phyloP scores from a whole-genome alignment of 140 eudicot genomes.

The Artemisia princeps region DNA sequence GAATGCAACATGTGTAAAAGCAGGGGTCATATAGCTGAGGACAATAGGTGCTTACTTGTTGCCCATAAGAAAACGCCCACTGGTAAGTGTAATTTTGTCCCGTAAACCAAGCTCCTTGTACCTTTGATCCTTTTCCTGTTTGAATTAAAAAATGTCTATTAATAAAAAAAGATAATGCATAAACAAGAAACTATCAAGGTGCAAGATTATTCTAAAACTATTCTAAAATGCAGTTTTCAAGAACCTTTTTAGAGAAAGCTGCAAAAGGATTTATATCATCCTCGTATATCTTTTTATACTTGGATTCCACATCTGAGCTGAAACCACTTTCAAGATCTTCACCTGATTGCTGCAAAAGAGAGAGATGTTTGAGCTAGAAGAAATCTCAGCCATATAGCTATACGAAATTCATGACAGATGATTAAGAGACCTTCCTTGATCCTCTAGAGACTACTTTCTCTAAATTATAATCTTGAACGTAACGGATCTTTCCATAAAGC shows the following conservation, averaged over 20 bases:
- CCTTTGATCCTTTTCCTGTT: slow-evolving; percentile 90
- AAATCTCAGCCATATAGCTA: background rate
- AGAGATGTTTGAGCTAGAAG: slow-evolving; percentile 14
- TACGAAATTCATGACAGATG: slow-evolving; percentile 3
- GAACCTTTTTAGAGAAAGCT: slow-evolving; percentile 93
- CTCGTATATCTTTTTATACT: slow-evolving; percentile 93
- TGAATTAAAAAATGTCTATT: background rate
- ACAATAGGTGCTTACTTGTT: slow-evolving; percentile 62
- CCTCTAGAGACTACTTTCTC: slow-evolving; percentile 97
- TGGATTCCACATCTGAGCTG: slow-evolving; percentile 92
- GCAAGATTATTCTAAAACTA: no score
- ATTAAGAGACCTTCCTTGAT: slow-evolving; percentile 59
- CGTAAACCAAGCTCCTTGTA: slow-evolving; percentile 94
- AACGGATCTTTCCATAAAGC: slow-evolving; percentile 92
- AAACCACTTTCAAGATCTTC: slow-evolving; percentile 95
- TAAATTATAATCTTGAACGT: slow-evolving; percentile 80
- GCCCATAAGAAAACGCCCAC: slow-evolving; percentile 95
- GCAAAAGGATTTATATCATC: slow-evolving; percentile 98
- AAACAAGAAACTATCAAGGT: background rate
- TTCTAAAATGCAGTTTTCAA: background rate
- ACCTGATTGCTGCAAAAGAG: slow-evolving; percentile 52
- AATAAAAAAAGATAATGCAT: background rate
- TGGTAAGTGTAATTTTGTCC: slow-evolving; percentile 90
- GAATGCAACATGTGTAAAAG: background rate
- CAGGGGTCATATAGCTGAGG: background rate